These are phyloP conservation scores for Heliocybe sulcata DNA, from an alignment of 1,284 basidiomycete species.

Conservation along the genomic window DNA sequence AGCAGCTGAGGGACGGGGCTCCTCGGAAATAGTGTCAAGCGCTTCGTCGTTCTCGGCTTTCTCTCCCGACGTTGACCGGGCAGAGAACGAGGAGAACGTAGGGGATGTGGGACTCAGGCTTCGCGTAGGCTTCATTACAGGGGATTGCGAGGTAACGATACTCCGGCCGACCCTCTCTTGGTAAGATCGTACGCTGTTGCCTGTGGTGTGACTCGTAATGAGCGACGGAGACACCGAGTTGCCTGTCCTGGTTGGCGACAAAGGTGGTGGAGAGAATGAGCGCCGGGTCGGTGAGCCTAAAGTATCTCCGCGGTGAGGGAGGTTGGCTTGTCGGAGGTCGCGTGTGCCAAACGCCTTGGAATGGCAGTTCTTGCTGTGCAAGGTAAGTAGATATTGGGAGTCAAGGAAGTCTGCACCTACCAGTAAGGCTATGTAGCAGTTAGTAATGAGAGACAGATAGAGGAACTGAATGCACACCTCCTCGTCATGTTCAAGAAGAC, in stretches of 20 bases:
- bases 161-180: constrained; percentile 7
- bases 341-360: constrained; percentile 63
- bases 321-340: constrained; percentile 69
- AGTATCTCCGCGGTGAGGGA: constrained; percentile 39
- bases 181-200: background rate
- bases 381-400: constrained; percentile 6
- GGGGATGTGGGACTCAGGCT: constrained; percentile 22
- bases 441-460: constrained; percentile 5
- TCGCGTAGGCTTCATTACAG: constrained; percentile 23
- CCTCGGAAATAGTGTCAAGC: background rate
- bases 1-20: background rate
- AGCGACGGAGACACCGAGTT: constrained; percentile 15
- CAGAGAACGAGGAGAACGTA: constrained; percentile 10
- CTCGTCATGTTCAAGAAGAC: constrained; percentile 69
- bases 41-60: background rate
- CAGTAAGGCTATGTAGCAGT: constrained; percentile 48
- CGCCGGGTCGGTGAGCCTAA: constrained; percentile 7
- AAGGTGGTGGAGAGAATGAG: constrained; percentile 14
- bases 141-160: constrained; percentile 13
- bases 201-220: constrained; percentile 10
- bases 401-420: constrained; percentile 25
- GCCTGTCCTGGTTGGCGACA: constrained; percentile 12
- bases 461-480: constrained; percentile 36
- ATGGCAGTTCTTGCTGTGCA: constrained; percentile 64
- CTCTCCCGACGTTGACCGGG: constrained; percentile 1